A percentile compares a stretch with the other conserved stretches of the same genome.
Conservation (phyloP, 2,329 filamentous ascomycete species). For the Fusarium hainanense region DNA sequence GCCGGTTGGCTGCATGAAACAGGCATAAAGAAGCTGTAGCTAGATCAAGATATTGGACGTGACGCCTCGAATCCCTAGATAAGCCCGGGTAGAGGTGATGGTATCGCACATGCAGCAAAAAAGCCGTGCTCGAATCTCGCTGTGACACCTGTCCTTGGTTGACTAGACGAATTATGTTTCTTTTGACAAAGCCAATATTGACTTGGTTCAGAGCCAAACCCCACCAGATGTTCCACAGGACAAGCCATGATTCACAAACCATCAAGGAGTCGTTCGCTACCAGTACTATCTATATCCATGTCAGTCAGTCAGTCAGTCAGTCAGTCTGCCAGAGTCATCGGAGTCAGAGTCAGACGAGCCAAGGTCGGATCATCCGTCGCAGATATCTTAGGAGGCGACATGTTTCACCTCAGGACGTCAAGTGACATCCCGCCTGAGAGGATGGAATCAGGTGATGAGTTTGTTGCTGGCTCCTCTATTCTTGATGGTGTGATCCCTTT, state of each 20-base stretch:
- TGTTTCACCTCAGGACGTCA: constrained; percentile 38
- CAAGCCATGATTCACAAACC: constrained; percentile 9
- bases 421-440: constrained; percentile 27
- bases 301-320: constrained; percentile 1
- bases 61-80: not conserved
- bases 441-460: constrained; percentile 38
- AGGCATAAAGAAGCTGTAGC: not conserved
- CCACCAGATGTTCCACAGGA: not conserved
- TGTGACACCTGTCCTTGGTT: constrained; percentile 8
- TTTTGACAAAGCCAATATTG: constrained; percentile 5
- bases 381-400: constrained; percentile 32
- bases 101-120: not conserved
- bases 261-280: not conserved
- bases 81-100: not conserved
- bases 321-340: constrained; percentile 6
- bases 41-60: not conserved
- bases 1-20: constrained; percentile 26
- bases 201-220: not conserved
- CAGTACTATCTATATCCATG: not conserved
- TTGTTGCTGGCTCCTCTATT: constrained; percentile 7
- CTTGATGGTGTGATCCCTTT: constrained; percentile 17
- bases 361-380: constrained; percentile 13
- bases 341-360: constrained; percentile 19
- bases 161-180: not conserved
- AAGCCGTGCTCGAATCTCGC: constrained; percentile 5